Percentiles rank a stretch among this genome's conserved stretches.
Conservation (phyloP, 2,329 filamentous ascomycete genomes). For the Penicillium hordei region DNA sequence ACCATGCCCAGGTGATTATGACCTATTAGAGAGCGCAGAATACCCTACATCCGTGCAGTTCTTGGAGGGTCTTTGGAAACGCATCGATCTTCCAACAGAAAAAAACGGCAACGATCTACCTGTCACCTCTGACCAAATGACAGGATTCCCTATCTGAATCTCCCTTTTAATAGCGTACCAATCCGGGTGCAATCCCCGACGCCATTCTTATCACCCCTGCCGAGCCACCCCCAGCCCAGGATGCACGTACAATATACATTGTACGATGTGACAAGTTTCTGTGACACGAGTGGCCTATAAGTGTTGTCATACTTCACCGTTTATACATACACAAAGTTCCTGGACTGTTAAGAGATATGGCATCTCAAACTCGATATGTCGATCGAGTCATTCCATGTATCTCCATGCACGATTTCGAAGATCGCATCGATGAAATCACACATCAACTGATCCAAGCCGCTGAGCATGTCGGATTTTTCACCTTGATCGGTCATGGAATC, state of each 20-base stretch:
- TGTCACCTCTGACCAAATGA: not conserved
- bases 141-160: not conserved
- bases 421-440: constrained; percentile 56
- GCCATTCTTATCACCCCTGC: constrained; percentile 39
- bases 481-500: constrained; percentile 57
- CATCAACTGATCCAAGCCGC: constrained; percentile 54
- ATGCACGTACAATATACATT: constrained; percentile 1
- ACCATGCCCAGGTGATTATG: not conserved
- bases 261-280: not conserved
- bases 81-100: not conserved
- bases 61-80: not conserved
- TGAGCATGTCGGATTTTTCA: constrained; percentile 63
- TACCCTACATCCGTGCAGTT: not conserved
- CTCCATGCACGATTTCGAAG: constrained; percentile 55
- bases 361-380: constrained; percentile 40
- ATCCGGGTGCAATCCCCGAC: not conserved
- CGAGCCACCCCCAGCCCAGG: constrained; percentile 9
- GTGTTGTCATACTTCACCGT: not conserved
- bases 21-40: not conserved
- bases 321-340: not conserved
- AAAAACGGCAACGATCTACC: too few species aligned
- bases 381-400: constrained; percentile 52
- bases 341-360: constrained; percentile 1
- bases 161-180: not conserved
- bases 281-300: not conserved